Percentiles rank a stretch among this genome's conserved stretches.
phyloP scores from a whole-genome alignment of 2,329 filamentous ascomycete species.

The Mariannaea elegans region DNA sequence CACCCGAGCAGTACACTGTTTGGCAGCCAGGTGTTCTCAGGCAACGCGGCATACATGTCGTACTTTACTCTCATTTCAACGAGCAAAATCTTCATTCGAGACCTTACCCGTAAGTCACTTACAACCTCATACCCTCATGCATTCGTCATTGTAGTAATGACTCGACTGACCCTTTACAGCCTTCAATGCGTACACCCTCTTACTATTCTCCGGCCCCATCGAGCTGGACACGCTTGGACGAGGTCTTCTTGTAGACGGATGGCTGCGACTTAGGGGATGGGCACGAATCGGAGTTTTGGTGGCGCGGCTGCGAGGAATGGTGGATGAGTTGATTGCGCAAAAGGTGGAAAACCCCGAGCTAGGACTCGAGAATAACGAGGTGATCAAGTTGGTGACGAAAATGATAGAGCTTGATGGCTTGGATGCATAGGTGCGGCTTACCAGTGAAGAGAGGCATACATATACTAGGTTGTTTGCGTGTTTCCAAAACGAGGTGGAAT shows the following conservation, averaged over 20 bases:
- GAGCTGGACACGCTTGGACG: constrained; percentile 87
- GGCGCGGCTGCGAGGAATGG: constrained; percentile 81
- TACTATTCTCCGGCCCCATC: constrained; percentile 88
- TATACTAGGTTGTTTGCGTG: not conserved
- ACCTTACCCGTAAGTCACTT: constrained; percentile 78
- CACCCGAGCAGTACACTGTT: constrained; percentile 92
- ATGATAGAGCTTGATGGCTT: constrained; percentile 91
- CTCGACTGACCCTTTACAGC: constrained; percentile 55
- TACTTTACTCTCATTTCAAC: constrained; percentile 95
- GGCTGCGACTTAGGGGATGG: constrained; percentile 89
- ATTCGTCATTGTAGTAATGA: not conserved
- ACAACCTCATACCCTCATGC: not conserved
- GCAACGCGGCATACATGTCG: constrained; percentile 78
- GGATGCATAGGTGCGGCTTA: constrained; percentile 74
- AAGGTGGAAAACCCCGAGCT: constrained; percentile 80
- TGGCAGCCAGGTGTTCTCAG: constrained; percentile 79
- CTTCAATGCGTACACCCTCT: constrained; percentile 87
- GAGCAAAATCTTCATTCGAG: constrained; percentile 89
- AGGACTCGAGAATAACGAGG: constrained; percentile 67
- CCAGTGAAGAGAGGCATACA: too few relatives aligned
- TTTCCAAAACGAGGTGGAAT: too few relatives aligned
- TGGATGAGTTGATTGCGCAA: constrained; percentile 83
- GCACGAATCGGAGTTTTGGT: constrained; percentile 92
- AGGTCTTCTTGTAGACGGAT: constrained; percentile 90
- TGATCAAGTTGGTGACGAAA: constrained; percentile 80